Base-by-base conservation (phyloP, 106 monocot species). In the Dendrobium catenatum region DNA sequence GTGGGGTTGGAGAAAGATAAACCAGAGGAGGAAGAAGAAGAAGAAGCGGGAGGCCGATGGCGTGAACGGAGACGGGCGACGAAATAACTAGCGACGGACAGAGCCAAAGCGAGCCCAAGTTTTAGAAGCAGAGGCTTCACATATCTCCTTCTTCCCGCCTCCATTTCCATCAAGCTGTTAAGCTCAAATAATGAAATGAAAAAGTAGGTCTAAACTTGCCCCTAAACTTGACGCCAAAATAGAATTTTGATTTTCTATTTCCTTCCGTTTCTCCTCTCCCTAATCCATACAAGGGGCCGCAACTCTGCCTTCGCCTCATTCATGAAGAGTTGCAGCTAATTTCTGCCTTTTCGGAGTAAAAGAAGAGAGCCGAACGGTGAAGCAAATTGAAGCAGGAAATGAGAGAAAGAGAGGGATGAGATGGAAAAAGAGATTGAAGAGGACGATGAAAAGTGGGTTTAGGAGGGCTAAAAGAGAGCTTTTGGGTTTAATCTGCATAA, bases 51-150 rank as follows among this genome's bases (percentile, higher is more conserved):
- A 49, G 18, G 82, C 3, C 78, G 81, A 5, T 29, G 72, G 20
- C 64, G 79, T 19, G 66, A 76, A 5, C 83, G 76, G 26, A 83
- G 56, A 55, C 80, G 91, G 64, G 85, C 85, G 68, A 85, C 24
- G 47, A 91, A 11, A 24, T 82, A 89, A 9, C 89, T 87, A 44
- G 91, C 87, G 8, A 89, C 41, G 26, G 89, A 87, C 54, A 89
- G 77, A 64, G 87, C 83, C 15, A 91, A 74, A 24, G 89, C 85
- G 46, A 84, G 42, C 42, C 92, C 87, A 1, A 89, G 18, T 54
- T 84, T 87, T 24, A 89, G 41, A 19, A 87, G 2, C 51, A 92
- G n/a, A 16, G 81, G 85, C 43, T 83, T 83, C 55, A 85, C 66
- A 19, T 79, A 82, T 33, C 79, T 81, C 79, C 42, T 72, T 9